phyloP scores from a whole-genome alignment of 1,284 basidiomycete genomes.

The Malassezia pachydermatis region DNA sequence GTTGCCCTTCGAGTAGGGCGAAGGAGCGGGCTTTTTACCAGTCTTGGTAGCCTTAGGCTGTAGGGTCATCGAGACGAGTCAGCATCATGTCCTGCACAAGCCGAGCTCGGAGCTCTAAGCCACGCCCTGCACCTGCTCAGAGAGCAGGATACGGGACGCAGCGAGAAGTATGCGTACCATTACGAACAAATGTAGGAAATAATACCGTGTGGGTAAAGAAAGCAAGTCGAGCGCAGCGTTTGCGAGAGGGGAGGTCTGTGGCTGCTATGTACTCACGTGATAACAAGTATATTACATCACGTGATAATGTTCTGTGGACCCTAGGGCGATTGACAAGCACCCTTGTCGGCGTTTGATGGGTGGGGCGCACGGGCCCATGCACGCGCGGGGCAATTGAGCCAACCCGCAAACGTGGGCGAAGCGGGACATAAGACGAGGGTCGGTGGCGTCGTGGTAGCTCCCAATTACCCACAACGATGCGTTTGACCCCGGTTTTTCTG shows the following conservation, averaged over 20 bases:
- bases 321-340: too few relatives aligned
- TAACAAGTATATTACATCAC: too few relatives aligned
- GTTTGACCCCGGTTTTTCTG: neutral
- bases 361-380: too few relatives aligned
- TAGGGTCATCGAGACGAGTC: slow-evolving; percentile 47
- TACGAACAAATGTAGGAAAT: neutral
- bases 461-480: slow-evolving; percentile 1
- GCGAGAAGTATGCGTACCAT: slow-evolving; percentile 17
- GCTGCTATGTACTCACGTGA: too few relatives aligned
- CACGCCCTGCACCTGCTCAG: slow-evolving; percentile 2
- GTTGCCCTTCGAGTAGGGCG: slow-evolving; percentile 42
- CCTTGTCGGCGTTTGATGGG: too few relatives aligned
- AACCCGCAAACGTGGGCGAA: too few relatives aligned
- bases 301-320: too few relatives aligned
- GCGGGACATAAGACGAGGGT: too few relatives aligned
- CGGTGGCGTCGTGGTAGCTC: too few relatives aligned
- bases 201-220: neutral
- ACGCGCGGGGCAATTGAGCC: too few relatives aligned
- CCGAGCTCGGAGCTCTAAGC: slow-evolving; percentile 42
- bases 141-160: slow-evolving; percentile 7
- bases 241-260: too few relatives aligned
- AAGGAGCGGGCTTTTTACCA: slow-evolving; percentile 40
- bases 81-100: slow-evolving; percentile 21
- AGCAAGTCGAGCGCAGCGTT: neutral
- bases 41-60: slow-evolving; percentile 45